Evolutionary conservation across 805 yeast genomes (phyloP).

Genomic region (Nakazawaea siamensis): DNA sequence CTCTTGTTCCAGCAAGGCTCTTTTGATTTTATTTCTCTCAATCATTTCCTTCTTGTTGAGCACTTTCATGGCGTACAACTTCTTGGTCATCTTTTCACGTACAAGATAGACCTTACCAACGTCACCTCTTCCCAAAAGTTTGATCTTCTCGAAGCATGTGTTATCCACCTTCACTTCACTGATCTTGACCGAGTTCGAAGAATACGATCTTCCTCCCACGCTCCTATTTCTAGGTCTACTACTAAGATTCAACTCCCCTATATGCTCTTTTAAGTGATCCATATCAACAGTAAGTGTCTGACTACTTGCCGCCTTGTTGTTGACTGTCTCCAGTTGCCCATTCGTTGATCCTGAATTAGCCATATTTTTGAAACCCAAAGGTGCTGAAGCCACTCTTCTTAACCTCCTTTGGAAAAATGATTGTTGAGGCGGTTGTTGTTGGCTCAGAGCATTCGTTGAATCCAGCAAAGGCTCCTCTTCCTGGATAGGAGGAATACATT

Average conservation of each 20-base stretch:
- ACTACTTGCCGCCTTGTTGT: neutral
- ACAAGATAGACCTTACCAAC: constrained; percentile 96
- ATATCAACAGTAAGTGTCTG: constrained; percentile 3
- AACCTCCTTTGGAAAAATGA: constrained; percentile 32
- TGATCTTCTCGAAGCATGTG: constrained; percentile 79
- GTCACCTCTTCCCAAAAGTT: constrained; percentile 93
- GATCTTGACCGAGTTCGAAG: constrained; percentile 66
- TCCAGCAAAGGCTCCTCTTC: constrained; percentile 3
- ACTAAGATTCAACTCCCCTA: constrained; percentile 24
- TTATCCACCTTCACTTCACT: constrained; percentile 79
- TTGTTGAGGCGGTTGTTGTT: constrained; percentile 10
- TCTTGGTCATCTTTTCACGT: constrained; percentile 65
- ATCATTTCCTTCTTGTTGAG: constrained; percentile 89
- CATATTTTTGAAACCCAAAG: constrained; percentile 43
- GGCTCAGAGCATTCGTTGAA: constrained; percentile 1
- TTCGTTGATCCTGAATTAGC: constrained; percentile 12
- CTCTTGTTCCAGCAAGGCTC: constrained; percentile 95
- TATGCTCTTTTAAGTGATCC: constrained; percentile 21
- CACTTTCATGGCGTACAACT: constrained; percentile 88
- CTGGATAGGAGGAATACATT: constrained; percentile 4
- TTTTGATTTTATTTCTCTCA: constrained; percentile 85
- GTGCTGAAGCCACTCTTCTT: constrained; percentile 81
- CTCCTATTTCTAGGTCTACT: constrained; percentile 36
- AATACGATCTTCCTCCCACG: constrained; percentile 49
- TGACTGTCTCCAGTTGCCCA: neutral